Base-by-base conservation (phyloP, 2,329 filamentous ascomycete species). In the Alternaria alternata region DNA sequence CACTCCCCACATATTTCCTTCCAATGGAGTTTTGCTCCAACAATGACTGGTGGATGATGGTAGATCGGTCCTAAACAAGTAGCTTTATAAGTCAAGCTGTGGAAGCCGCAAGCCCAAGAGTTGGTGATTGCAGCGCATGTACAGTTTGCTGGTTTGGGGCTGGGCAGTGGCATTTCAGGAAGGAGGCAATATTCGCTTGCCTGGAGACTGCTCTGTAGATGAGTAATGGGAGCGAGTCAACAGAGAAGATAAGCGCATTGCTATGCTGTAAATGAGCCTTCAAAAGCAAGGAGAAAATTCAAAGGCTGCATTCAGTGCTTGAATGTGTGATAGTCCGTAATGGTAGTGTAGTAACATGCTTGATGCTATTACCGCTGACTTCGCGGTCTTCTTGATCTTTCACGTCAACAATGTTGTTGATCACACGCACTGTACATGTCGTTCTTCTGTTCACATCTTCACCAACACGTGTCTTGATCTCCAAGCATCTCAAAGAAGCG, bases 71-170 rank as follows among this genome's bases (percentile, higher is more conserved):
- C 46, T 7, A 44, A 14, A 32, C 57, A 56, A 3, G 39, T 32
- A 14, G 26, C 9, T 1, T 28, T 18, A 39, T 56, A 56, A 0
- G 12, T 7, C 3, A 51, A 46, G 7, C 18, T 38, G 9, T 48
- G 52, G 18, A 26, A 60, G 26, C 53, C 32, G 22, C 57, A 60
- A 7, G 44, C 41, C 46, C 41, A 60, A 6, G 47, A 28, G 12
- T 49, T 26, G 1, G 28, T 20, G 5, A 18, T 36, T 5, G 52
- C 57, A 8, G 39, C 20, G 41, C 57, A 60, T 4, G 41, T 47
- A 22, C 52, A 60, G 41, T 51, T 56, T 38, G 11, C n/a, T 18
- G 56, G 49, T 24, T 43, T 54, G 7, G 26, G 11, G 1, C 24
- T 9, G 6, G 18, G 22, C 4, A 11, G 4, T 6, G 48, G 30